Evolutionary conservation across 164 flowering plant species (phyloP), one percentile per base, ranked within the genome.

Genomic region (Tetracentron sinense): DNA sequence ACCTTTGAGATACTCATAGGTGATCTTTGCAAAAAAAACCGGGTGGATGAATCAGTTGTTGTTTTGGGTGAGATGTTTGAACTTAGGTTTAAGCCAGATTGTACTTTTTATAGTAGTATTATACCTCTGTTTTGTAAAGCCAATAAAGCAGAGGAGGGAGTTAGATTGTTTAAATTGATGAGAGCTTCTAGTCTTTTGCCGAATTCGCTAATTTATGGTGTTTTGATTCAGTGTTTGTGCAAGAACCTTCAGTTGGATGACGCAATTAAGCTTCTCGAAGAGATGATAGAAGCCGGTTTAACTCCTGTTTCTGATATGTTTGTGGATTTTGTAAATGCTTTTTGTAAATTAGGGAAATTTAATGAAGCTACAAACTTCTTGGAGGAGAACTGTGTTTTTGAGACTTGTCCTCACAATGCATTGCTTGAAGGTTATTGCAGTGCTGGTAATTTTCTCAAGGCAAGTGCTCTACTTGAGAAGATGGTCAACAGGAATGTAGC

Each of bases 341-440:
- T 79, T 21, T 83, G 88, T 73, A 67, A 66, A 65, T 56, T 65
- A 58, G 81, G 75, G 29, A 76, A 75, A 47, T 64, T 77, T 26
- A 27, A 47, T 44, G 79, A 79, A 54, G 85, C 87, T 4, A 35
- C 22, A 16, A 44, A 52, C 29, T 71, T 82, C 48, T 76, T 86
- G 82, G 85, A 82, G 65, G 82, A 82, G 26, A 73, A 67, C 26
- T 48, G 54, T 38, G 64, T 76, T 52, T 28, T 61, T 15, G 74
- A 69, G 44, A 56, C 65, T 64, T 56, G 47, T 42, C 77, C 83
- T 25, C 60, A 77, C 70, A 82, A 84, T 77, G 75, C 69, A 23
- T 67, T 89, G 78, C 88, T 89, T 30, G 60, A 73, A 74, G 77
- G 85, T 56, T 85, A 73, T 48, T 86, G 86, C 62, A 56, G 58